Conservation (phyloP, 805 yeast genomes). For the Metschnikowia bowlesiae region DNA sequence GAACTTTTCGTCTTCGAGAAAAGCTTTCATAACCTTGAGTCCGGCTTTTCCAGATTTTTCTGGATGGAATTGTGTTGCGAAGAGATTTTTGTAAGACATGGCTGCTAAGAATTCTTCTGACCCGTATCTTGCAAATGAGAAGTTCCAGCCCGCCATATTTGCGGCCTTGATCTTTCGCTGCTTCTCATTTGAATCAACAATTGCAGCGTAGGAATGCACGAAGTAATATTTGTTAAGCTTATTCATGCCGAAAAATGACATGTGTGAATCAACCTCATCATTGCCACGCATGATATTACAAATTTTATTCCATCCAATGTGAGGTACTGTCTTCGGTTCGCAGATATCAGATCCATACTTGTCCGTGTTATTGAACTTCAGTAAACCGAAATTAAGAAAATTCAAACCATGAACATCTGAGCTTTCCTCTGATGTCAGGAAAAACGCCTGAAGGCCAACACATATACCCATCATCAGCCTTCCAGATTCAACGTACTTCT, state of each 20-base stretch:
- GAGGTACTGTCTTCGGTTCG: conserved; percentile 79
- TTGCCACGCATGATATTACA: conserved; percentile 22
- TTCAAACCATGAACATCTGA: conserved; percentile 50
- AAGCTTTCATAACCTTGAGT: conserved; percentile 65
- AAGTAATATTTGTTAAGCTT: conserved; percentile 77
- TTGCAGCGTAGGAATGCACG: conserved; percentile 90
- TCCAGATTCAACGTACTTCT: conserved; percentile 66
- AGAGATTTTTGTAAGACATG: conserved; percentile 64
- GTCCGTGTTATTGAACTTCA: conserved; percentile 51
- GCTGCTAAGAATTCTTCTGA: conserved; percentile 81
- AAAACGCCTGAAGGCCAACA: conserved; percentile 89
- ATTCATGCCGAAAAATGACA: conserved; percentile 56
- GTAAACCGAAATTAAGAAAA: conserved; percentile 41
- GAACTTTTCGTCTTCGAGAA: conserved; percentile 48
- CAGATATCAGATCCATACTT: conserved; percentile 21
- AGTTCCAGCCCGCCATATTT: conserved; percentile 55
- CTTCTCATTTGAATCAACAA: conserved; percentile 37
- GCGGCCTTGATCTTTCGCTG: conserved; percentile 25
- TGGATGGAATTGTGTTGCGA: conserved; percentile 99
- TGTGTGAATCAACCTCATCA: conserved; percentile 19
- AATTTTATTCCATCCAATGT: conserved; percentile 89
- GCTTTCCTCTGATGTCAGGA: conserved; percentile 70
- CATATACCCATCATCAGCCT: conserved; percentile 94
- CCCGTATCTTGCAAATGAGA: conserved; percentile 72
- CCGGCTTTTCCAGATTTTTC: conserved; percentile 96